Base-by-base conservation (phyloP, 306 rosid genomes). In the Cicer yamashitae region DNA sequence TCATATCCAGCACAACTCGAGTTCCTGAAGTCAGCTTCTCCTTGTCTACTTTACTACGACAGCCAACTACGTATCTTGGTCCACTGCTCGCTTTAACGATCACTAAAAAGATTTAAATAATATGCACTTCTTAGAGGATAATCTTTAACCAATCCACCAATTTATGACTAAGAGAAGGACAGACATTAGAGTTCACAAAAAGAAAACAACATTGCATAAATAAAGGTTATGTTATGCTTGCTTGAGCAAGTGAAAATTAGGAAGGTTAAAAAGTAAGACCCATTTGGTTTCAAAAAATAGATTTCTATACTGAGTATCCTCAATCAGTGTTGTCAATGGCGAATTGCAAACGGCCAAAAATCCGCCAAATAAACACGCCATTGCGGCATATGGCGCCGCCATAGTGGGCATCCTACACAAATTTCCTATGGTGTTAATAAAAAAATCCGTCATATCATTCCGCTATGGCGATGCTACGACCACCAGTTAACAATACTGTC, bases 11-110 rank as follows among this genome's bases (percentile, higher is more conserved):
- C 45, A 79, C 90, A 25, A 93, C 96, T 76, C 98, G 78, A 3
- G 97, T 91, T 12, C 93, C 96, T 0, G 93, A 64, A 3, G 84
- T 86, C 61, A 93, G 83, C 69, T 91, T 91, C 75, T 93, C 92
- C 79, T 86, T 93, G 67, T 88, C 90, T 57, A 93, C 88, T 74
- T 89, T 89, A 84, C 81, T 87, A 48, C 91, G 84, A 41, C 96
- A 93, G 34, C 91, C 96, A 73, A 88, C 92, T 47, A 93, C 90
- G 14, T 86, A 89, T 77, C 94, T 82, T 0, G 87, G 89, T 10
- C 97, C 91, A 14, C 88, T 82, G 79, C 89, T 87, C 17, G 90
- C 85, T 80, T 91, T 88, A 75, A 93, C 91, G 18, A 91, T 83
- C 80, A 88, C 98, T 93, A 84, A 74, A 48, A 62, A 11, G 17